phyloP scores from a whole-genome alignment of 306 rosid species.

The Fragaria vesca region DNA sequence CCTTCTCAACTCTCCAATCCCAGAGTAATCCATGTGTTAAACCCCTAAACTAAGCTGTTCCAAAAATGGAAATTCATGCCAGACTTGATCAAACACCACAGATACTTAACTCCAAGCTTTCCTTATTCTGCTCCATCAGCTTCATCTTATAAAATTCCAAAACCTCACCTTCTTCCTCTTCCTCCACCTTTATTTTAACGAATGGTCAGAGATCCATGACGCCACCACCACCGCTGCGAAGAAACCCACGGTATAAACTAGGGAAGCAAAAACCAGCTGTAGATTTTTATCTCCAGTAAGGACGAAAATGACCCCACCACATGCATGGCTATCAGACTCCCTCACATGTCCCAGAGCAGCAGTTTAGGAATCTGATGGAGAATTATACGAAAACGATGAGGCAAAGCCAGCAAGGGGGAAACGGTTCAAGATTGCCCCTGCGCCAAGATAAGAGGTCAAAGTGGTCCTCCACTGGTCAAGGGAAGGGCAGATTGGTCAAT shows the following conservation, averaged over 20 bases:
- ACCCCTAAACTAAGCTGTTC: neutral
- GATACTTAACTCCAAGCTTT: neutral
- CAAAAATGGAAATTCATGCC: neutral
- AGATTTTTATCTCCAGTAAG: neutral
- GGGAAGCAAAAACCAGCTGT: conserved; percentile 21
- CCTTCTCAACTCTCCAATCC: conserved; percentile 24
- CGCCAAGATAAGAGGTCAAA: conserved; percentile 41
- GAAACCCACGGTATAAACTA: conserved; percentile 7
- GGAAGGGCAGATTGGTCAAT: conserved; percentile 41
- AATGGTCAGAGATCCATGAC: conserved; percentile 29
- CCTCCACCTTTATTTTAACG: conserved; percentile 6
- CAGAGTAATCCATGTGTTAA: neutral
- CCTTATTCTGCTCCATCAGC: neutral
- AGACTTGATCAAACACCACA: neutral
- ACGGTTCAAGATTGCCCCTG: conserved; percentile 27
- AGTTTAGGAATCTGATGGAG: neutral
- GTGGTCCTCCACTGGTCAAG: conserved; percentile 26
- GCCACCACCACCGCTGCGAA: neutral
- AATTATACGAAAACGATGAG: conserved; percentile 3
- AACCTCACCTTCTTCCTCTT: neutral
- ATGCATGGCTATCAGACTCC: neutral
- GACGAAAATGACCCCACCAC: conserved; percentile 24
- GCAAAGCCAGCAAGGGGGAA: neutral
- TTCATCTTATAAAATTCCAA: neutral
- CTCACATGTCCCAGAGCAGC: conserved; percentile 2